Conservation (phyloP, 371 early-diverging fungal species). For the Chytridium lagenaria region DNA sequence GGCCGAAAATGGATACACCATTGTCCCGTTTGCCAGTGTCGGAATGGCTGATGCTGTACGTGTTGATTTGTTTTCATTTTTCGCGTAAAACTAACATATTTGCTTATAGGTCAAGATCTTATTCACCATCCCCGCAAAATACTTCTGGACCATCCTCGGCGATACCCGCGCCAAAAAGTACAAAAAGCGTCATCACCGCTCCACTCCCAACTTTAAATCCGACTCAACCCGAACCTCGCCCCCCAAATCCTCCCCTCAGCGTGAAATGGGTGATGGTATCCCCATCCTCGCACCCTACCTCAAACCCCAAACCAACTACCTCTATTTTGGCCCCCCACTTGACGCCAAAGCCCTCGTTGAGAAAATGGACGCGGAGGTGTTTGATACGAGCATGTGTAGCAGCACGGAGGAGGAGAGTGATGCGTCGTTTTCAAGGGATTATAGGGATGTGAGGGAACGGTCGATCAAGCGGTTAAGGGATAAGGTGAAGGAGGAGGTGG, state of each 20-base stretch:
- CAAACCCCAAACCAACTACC: slow-evolving; percentile 27
- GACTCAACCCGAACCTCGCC: neutral
- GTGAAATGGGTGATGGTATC: slow-evolving; percentile 16
- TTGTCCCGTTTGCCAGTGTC: slow-evolving; percentile 30
- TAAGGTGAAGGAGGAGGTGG: slow-evolving; percentile 4
- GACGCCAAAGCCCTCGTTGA: slow-evolving; percentile 10
- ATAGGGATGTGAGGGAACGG: neutral
- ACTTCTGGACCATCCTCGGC: slow-evolving; percentile 12
- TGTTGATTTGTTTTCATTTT: neutral
- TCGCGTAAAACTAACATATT: neutral
- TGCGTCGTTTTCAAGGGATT: too few species aligned
- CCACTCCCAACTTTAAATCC: neutral
- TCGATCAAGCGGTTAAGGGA: slow-evolving; percentile 9
- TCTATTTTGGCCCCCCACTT: slow-evolving; percentile 24
- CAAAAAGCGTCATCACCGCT: neutral
- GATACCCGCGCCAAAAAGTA: slow-evolving; percentile 15
- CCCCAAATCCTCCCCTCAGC: neutral
- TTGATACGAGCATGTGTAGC: neutral
- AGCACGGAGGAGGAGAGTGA: neutral
- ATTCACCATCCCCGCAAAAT: slow-evolving; percentile 1
- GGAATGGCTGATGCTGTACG: slow-evolving; percentile 21
- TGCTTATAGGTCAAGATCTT: neutral
- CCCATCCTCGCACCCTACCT: slow-evolving; percentile 10
- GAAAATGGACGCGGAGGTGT: neutral
- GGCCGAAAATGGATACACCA: slow-evolving; percentile 28